Evolutionary conservation across 352 stramenopile species (phyloP).

Genomic region (Pythium pyrilobum): DNA sequence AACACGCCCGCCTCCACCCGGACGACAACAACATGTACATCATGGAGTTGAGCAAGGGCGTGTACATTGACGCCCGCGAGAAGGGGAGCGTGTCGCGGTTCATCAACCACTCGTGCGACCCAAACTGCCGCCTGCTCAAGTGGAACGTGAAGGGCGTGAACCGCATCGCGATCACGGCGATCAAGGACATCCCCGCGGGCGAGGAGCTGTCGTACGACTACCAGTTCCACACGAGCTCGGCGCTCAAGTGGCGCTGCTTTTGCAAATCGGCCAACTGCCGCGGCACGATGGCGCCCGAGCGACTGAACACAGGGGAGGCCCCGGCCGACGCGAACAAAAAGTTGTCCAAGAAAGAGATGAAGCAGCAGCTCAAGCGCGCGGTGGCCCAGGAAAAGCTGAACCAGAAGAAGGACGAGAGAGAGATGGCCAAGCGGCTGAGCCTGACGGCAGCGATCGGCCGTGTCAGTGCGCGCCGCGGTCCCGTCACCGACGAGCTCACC

Average conservation of each 20-base stretch:
- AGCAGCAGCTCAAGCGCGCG: constrained; percentile 62
- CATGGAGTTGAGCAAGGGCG: constrained; percentile 89
- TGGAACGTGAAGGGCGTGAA: constrained; percentile 93
- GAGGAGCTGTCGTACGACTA: constrained; percentile 95
- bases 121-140: constrained; percentile 93
- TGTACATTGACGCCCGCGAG: constrained; percentile 94
- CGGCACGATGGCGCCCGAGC: constrained; percentile 83
- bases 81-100: constrained; percentile 94
- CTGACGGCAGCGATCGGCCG: constrained; percentile 56
- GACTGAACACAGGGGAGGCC: constrained; percentile 43
- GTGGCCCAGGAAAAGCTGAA: constrained; percentile 62
- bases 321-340: constrained; percentile 37
- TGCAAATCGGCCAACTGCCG: constrained; percentile 77
- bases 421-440: constrained; percentile 51
- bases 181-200: constrained; percentile 84
- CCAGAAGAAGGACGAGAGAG: constrained; percentile 60
- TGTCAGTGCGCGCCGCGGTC: constrained; percentile 51
- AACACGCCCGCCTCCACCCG: constrained; percentile 82
- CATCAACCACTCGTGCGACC: constrained; percentile 97
- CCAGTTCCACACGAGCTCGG: constrained; percentile 88
- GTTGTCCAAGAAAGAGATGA: constrained; percentile 75
- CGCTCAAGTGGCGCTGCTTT: constrained; percentile 85
- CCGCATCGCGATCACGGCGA: constrained; percentile 90
- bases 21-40: constrained; percentile 97
- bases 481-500: constrained; percentile 46